phyloP scores from a whole-genome alignment of 306 rosid genomes.

The Ochetophila trinervis region DNA sequence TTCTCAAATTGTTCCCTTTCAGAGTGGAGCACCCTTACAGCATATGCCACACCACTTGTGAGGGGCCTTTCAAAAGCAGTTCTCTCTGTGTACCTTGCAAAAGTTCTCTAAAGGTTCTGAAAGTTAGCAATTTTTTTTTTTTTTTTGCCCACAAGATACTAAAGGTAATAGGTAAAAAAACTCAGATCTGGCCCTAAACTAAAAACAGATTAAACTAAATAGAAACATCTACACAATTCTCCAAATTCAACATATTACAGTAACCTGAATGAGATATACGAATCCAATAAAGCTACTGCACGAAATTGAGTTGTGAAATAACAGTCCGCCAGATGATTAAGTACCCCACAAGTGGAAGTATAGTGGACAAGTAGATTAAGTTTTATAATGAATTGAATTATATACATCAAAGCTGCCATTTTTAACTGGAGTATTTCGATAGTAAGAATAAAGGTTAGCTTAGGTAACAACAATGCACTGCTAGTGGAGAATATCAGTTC shows the following conservation, averaged over 20 bases:
- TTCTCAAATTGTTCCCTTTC: slow-evolving; percentile 92
- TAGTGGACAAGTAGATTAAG: slow-evolving; percentile 1
- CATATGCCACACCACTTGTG: slow-evolving; percentile 98
- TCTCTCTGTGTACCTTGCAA: slow-evolving; percentile 91
- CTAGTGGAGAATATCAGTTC: neutral
- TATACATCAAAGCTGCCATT: slow-evolving; percentile 5
- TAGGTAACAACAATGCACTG: neutral
- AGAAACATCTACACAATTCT: slow-evolving; percentile 7
- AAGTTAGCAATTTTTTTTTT: slow-evolving; percentile 30
- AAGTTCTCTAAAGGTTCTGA: slow-evolving; percentile 53
- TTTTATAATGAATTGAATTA: slow-evolving; percentile 9
- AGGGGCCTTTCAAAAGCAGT: slow-evolving; percentile 99
- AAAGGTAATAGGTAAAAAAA: slow-evolving; percentile 12
- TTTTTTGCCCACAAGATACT: slow-evolving; percentile 18
- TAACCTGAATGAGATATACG: neutral
- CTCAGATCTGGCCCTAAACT: slow-evolving; percentile 22
- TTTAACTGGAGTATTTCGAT: neutral
- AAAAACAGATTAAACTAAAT: slow-evolving; percentile 10
- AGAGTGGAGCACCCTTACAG: slow-evolving; percentile 92
- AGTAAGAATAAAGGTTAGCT: slow-evolving; percentile 5
- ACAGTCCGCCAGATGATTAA: slow-evolving; percentile 10
- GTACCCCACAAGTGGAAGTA: neutral
- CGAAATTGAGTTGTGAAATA: neutral
- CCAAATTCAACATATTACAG: slow-evolving; percentile 3
- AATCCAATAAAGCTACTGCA: neutral